Percentiles rank a stretch among this genome's conserved stretches.
phyloP scores from a whole-genome alignment of 2,329 filamentous ascomycete genomes.

The Colletotrichum sp. region DNA sequence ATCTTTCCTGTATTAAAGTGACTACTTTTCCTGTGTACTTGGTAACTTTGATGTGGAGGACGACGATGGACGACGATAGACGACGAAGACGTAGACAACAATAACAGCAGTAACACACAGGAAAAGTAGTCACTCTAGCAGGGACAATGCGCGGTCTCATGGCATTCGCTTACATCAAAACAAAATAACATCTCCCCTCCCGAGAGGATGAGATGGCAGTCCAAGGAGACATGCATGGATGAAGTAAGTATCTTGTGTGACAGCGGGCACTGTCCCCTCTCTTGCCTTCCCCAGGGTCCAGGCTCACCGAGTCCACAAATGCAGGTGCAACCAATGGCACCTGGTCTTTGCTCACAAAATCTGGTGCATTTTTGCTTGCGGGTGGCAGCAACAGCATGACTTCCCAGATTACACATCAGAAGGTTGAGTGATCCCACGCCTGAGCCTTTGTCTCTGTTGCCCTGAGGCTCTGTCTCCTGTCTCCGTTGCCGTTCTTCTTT shows the following conservation, averaged over 20 bases:
- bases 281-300: constrained; percentile 7
- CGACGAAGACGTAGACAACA: background rate
- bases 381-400: constrained; percentile 10
- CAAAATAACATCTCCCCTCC: background rate
- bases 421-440: background rate
- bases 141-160: background rate
- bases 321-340: constrained; percentile 6
- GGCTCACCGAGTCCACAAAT: background rate
- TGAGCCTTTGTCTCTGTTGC: background rate
- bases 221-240: background rate
- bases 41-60: background rate
- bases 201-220: background rate
- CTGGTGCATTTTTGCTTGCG: constrained; percentile 14
- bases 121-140: background rate
- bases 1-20: too few species aligned
- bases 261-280: constrained; percentile 8
- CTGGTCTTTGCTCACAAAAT: constrained; percentile 12
- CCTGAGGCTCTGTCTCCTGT: background rate
- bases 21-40: background rate
- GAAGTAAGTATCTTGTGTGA: background rate
- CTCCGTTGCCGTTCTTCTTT: background rate
- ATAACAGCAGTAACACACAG: background rate
- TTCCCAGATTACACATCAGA: constrained; percentile 8
- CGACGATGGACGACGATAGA: too few species aligned
- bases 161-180: background rate